Evolutionary conservation across 2,329 filamentous ascomycete species (phyloP).

Genomic region (Juglanconis juglandina): DNA sequence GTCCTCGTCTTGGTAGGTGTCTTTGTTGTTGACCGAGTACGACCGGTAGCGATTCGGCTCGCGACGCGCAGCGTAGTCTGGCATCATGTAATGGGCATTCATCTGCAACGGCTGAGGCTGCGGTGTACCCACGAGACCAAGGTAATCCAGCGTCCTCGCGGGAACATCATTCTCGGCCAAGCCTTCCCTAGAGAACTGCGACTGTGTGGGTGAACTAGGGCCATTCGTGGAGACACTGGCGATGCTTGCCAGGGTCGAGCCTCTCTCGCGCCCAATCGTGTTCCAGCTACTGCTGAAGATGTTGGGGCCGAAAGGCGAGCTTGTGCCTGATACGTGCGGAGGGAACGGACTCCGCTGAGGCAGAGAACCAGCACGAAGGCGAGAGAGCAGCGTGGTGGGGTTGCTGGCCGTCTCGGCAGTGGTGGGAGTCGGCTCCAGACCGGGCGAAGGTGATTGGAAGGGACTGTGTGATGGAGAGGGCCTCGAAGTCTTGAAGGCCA

Average conservation of each 20-base stretch:
- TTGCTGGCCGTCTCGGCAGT: conserved; percentile 39
- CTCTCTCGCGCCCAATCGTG: conserved; percentile 70
- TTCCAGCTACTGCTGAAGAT: conserved; percentile 90
- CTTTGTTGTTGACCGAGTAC: conserved; percentile 97
- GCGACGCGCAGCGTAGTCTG: conserved; percentile 64
- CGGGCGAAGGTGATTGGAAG: conserved; percentile 67
- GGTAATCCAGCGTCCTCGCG: conserved; percentile 88
- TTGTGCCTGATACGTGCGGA: conserved; percentile 50
- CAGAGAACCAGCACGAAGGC: conserved; percentile 89
- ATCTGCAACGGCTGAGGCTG: conserved; percentile 74
- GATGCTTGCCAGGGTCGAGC: conserved; percentile 76
- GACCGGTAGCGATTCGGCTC: conserved; percentile 88
- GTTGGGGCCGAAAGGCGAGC: conserved; percentile 78
- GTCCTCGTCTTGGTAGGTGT: conserved; percentile 90
- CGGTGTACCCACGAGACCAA: conserved; percentile 90
- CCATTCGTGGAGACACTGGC: conserved; percentile 89
- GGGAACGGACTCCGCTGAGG: conserved; percentile 75
- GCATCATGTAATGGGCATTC: conserved; percentile 68
- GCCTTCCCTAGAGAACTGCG: conserved; percentile 81
- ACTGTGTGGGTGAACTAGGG: conserved; percentile 81
- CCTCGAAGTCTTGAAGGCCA: conserved; percentile 74
- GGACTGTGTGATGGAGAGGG: conserved; percentile 84
- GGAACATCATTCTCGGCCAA: conserved; percentile 81
- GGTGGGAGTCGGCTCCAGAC: conserved; percentile 40
- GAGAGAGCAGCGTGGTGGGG: conserved; percentile 74